Percentiles rank a stretch among this genome's conserved stretches.
phyloP scores from a whole-genome alignment of 345 rosid species.

The Stellera chamaejasme region DNA sequence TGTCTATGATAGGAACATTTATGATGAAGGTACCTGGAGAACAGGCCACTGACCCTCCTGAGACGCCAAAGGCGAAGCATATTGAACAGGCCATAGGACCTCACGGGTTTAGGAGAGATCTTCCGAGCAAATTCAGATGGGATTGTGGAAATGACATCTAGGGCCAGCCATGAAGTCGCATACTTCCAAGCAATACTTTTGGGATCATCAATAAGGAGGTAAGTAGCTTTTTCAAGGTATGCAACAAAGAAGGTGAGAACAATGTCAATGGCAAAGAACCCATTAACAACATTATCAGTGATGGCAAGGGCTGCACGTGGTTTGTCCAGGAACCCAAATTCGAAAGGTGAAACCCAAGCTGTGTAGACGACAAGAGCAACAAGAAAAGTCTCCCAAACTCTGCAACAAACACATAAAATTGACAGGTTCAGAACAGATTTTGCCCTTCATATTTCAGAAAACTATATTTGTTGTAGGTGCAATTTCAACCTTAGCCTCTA shows the following conservation, averaged over 20 bases:
- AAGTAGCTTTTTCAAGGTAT: constrained; percentile 59
- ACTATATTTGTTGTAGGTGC: too few relatives aligned
- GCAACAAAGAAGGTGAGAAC: constrained; percentile 80
- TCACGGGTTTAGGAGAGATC: constrained; percentile 41
- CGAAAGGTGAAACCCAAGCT: constrained; percentile 95
- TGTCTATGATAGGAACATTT: too few relatives aligned
- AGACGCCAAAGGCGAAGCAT: constrained; percentile 99
- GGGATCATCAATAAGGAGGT: constrained; percentile 60
- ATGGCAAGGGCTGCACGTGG: constrained; percentile 49
- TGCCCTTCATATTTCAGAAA: background rate
- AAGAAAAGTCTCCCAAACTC: constrained; percentile 74
- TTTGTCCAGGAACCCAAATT: constrained; percentile 67
- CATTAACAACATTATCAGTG: constrained; percentile 73
- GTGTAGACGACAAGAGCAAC: constrained; percentile 71
- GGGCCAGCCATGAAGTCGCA: constrained; percentile 62
- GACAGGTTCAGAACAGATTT: background rate
- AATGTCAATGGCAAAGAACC: constrained; percentile 81
- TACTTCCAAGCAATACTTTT: constrained; percentile 77
- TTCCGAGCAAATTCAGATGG: constrained; percentile 69
- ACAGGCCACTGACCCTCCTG: constrained; percentile 84
- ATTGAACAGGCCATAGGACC: constrained; percentile 61
- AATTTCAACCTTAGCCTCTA: too few relatives aligned
- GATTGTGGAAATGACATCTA: constrained; percentile 67
- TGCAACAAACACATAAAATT: constrained; percentile 21
- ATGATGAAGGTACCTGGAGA: constrained; percentile 50